These are phyloP conservation scores for Omphalotus olearius DNA, from an alignment of 1,284 basidiomycete genomes.

Conservation along the genomic window DNA sequence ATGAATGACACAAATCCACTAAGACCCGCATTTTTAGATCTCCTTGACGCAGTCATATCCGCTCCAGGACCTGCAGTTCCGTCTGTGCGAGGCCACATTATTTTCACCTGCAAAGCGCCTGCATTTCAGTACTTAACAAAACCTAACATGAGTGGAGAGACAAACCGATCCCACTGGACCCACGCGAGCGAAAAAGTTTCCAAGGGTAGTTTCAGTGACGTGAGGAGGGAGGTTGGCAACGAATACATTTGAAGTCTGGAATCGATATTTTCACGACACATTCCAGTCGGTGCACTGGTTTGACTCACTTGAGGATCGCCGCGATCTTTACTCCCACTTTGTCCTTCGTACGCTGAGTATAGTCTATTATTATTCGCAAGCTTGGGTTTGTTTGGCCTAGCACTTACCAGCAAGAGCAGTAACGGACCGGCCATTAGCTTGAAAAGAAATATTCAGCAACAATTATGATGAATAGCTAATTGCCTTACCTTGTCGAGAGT, in stretches of 20 bases:
- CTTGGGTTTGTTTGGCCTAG: conserved; percentile 11
- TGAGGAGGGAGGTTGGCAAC: conserved; percentile 86
- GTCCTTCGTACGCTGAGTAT: conserved; percentile 71
- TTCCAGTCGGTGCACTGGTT: background rate
- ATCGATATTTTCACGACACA: conserved; percentile 6
- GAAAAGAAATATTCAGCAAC: conserved; percentile 6
- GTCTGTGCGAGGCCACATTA: conserved; percentile 91
- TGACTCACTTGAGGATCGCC: conserved; percentile 71
- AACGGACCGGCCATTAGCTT: conserved; percentile 63
- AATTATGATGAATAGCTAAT: background rate
- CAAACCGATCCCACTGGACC: conserved; percentile 70
- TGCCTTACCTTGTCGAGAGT: conserved; percentile 65
- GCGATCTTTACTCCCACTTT: conserved; percentile 84
- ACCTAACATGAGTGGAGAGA: conserved; percentile 14
- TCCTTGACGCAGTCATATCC: conserved; percentile 68
- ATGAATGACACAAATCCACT: conserved; percentile 97
- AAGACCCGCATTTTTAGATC: conserved; percentile 66
- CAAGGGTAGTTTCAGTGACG: conserved; percentile 80
- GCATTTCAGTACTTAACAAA: background rate
- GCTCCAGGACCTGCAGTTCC: conserved; percentile 60
- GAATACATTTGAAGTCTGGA: conserved; percentile 89
- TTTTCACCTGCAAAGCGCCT: conserved; percentile 62
- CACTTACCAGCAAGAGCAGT: conserved; percentile 78
- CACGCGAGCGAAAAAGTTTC: conserved; percentile 77
- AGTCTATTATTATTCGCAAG: background rate